Percentiles rank a stretch among this genome's conserved stretches.
phyloP scores from a whole-genome alignment of 2,329 filamentous ascomycete genomes.

The Nothophaeocryptopus gaeumannii region DNA sequence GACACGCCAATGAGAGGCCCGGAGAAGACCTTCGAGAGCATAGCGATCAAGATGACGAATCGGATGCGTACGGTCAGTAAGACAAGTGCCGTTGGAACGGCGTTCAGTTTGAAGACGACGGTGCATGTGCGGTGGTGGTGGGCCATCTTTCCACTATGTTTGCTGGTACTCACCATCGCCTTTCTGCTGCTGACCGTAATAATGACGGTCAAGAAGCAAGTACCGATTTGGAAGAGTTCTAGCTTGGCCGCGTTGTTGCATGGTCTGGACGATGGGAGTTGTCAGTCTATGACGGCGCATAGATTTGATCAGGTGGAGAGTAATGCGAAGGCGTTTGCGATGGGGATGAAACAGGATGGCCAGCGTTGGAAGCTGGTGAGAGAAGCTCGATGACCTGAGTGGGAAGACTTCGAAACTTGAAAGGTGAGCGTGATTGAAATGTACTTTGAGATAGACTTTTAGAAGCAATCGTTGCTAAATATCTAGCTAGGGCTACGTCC shows the following conservation, averaged over 20 bases:
- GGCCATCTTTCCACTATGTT: constrained; percentile 6
- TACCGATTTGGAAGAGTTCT: constrained; percentile 16
- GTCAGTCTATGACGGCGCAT: not conserved
- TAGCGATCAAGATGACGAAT: constrained; percentile 14
- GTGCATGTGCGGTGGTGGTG: constrained; percentile 17
- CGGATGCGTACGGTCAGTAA: constrained; percentile 1
- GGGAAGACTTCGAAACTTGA: no score
- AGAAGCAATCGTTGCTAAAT: no score
- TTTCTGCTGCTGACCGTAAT: constrained; percentile 8
- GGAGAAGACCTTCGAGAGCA: not conserved
- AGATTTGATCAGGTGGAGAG: not conserved
- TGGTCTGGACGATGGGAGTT: constrained; percentile 5
- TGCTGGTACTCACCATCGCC: constrained; percentile 8
- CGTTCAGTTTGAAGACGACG: not conserved
- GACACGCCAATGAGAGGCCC: constrained; percentile 3
- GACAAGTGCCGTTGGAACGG: not conserved
- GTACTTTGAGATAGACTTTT: no score
- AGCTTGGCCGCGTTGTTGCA: constrained; percentile 15
- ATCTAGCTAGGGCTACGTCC: no score
- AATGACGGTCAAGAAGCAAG: not conserved
- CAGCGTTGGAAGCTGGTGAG: no score
- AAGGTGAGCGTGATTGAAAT: no score
- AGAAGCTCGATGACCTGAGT: no score
- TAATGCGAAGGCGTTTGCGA: constrained; percentile 2
- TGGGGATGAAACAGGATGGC: not conserved